Percentiles rank a stretch among this genome's conserved stretches.
These are phyloP conservation scores for Jamesozyma lodderae DNA, from an alignment of 805 yeast genomes.

Conservation along the genomic window DNA sequence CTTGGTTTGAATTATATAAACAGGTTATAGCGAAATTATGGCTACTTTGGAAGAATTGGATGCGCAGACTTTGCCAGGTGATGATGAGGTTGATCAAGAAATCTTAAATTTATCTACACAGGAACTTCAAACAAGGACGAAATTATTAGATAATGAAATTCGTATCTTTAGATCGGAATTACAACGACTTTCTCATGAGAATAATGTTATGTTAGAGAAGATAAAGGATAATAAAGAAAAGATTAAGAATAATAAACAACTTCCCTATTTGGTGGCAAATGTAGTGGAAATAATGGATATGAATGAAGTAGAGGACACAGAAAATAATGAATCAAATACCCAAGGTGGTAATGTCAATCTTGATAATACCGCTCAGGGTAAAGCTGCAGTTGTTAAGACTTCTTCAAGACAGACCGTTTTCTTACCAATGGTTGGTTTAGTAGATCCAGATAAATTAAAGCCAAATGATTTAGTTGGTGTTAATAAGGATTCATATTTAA, in stretches of 20 bases:
- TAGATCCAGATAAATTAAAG: slow-evolving; percentile 80
- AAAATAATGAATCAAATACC: slow-evolving; percentile 40
- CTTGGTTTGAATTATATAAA: not conserved
- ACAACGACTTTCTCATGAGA: slow-evolving; percentile 85
- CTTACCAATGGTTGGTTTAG: slow-evolving; percentile 90
- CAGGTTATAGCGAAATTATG: slow-evolving; percentile 34
- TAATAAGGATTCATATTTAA: slow-evolving; percentile 89
- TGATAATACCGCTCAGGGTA: slow-evolving; percentile 84
- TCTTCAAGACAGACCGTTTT: slow-evolving; percentile 97
- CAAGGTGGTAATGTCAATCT: slow-evolving; percentile 94
- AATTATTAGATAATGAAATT: slow-evolving; percentile 86
- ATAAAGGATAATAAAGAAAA: slow-evolving; percentile 94
- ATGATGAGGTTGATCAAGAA: slow-evolving; percentile 69
- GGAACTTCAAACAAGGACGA: slow-evolving; percentile 78
- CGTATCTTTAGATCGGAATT: slow-evolving; percentile 89
- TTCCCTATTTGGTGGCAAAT: slow-evolving; percentile 94
- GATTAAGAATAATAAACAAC: slow-evolving; percentile 87
- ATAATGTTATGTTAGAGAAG: slow-evolving; percentile 83
- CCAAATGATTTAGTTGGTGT: slow-evolving; percentile 99
- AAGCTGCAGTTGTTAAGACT: slow-evolving; percentile 97
- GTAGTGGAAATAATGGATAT: slow-evolving; percentile 90
- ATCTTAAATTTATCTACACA: slow-evolving; percentile 67
- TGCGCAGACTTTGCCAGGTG: slow-evolving; percentile 35
- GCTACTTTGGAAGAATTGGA: slow-evolving; percentile 80
- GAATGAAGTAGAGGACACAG: slow-evolving; percentile 73